Conservation (phyloP, 169 alveolate genomes). For the Theileria annulata region DNA sequence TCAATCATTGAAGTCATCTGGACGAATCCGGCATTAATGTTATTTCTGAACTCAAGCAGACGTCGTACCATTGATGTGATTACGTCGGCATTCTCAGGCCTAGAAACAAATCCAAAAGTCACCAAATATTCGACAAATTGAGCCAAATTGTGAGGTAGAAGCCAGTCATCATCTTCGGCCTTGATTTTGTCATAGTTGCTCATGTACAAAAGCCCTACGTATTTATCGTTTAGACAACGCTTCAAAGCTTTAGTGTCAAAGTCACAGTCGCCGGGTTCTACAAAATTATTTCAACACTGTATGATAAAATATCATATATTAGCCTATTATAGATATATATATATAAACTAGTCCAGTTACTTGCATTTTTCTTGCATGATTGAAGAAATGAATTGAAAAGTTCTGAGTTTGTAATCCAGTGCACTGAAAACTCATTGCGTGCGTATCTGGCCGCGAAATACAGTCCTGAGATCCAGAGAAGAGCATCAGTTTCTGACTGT, state of each 20-base stretch:
- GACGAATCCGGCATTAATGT: background rate
- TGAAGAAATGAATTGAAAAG: conserved; percentile 10
- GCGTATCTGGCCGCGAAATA: conserved; percentile 53
- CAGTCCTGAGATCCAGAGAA: conserved; percentile 57
- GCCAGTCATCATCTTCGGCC: background rate
- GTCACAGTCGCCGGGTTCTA: background rate
- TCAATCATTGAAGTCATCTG: conserved; percentile 3
- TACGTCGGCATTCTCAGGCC: conserved; percentile 30
- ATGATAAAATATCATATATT: background rate
- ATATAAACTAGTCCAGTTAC: conserved; percentile 8
- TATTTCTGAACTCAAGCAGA: conserved; percentile 22
- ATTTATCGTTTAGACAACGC: background rate
- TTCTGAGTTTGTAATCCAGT: conserved; percentile 57
- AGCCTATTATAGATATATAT: conserved; percentile 8
- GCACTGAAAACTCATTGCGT: conserved; percentile 34
- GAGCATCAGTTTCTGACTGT: conserved; percentile 8
- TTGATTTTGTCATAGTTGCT: background rate
- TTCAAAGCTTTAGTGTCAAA: background rate
- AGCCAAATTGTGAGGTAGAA: background rate
- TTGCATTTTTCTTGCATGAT: conserved; percentile 13
- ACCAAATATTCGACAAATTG: conserved; percentile 17
- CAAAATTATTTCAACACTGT: background rate
- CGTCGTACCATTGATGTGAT: conserved; percentile 21
- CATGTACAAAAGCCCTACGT: background rate
- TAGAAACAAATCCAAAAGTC: background rate